phyloP scores from a whole-genome alignment of 495 filamentous ascomycete species.

The Usnea hakonensis region DNA sequence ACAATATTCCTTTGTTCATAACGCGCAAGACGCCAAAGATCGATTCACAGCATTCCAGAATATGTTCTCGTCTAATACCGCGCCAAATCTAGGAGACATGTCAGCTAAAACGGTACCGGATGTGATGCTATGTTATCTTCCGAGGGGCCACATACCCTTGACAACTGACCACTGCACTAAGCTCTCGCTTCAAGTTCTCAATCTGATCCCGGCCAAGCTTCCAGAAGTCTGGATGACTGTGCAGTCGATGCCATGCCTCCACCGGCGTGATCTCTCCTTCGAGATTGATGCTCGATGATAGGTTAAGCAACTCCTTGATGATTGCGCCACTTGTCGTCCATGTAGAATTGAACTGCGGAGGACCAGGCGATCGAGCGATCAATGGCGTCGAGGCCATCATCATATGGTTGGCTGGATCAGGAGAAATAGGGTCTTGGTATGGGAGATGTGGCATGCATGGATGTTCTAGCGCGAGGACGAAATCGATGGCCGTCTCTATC shows the following conservation, averaged over 20 bases:
- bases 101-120: neutral
- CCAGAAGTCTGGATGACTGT: slow-evolving; percentile 22
- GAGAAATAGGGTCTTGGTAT: slow-evolving; percentile 15
- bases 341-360: slow-evolving; percentile 15
- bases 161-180: slow-evolving; percentile 21
- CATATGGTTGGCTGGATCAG: slow-evolving; percentile 21
- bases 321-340: slow-evolving; percentile 21
- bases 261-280: slow-evolving; percentile 57
- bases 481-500: slow-evolving; percentile 23
- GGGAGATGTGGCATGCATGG: slow-evolving; percentile 26
- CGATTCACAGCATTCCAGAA: slow-evolving; percentile 17
- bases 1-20: neutral
- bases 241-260: slow-evolving; percentile 26
- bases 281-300: slow-evolving; percentile 48
- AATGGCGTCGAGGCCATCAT: slow-evolving; percentile 24
- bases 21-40: neutral
- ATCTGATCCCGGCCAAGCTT: slow-evolving; percentile 14
- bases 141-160: slow-evolving; percentile 21
- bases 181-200: slow-evolving; percentile 20
- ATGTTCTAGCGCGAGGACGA: slow-evolving; percentile 26
- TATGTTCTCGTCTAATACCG: slow-evolving; percentile 21
- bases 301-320: slow-evolving; percentile 25
- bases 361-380: slow-evolving; percentile 16
- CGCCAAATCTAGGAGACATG: slow-evolving; percentile 21
- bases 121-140: neutral